Evolutionary conservation across 257 asterid genomes (phyloP).

Genomic region (Anisodus acutangulus): DNA sequence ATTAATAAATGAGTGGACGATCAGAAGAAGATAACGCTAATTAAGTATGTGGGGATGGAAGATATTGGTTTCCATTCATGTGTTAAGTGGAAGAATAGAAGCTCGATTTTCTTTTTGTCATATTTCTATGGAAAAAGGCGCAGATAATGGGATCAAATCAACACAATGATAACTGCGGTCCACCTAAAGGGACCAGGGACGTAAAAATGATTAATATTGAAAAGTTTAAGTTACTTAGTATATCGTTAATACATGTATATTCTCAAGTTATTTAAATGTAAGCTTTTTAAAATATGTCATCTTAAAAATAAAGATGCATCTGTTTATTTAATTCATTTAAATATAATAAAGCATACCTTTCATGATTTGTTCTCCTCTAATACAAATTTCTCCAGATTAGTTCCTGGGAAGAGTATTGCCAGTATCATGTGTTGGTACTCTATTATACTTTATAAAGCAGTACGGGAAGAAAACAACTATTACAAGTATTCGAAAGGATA

Average conservation of each 20-base stretch:
- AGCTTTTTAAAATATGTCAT: too few species aligned
- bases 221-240: too few species aligned
- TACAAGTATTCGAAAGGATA: too few species aligned
- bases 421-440: too few species aligned
- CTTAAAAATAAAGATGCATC: too few species aligned
- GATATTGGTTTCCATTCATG: background rate
- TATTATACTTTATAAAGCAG: too few species aligned
- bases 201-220: too few species aligned
- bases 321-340: too few species aligned
- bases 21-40: background rate
- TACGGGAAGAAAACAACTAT: too few species aligned
- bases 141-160: background rate
- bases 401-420: slow-evolving; percentile 69
- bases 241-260: too few species aligned
- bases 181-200: too few species aligned
- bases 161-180: background rate
- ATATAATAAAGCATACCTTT: slow-evolving; percentile 54
- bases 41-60: background rate
- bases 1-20: background rate
- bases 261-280: too few species aligned
- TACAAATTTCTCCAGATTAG: slow-evolving; percentile 85
- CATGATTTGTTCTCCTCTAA: slow-evolving; percentile 91
- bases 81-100: background rate
- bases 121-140: background rate
- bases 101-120: background rate